A percentile compares a stretch with the other conserved stretches of the same genome.
phyloP scores from a whole-genome alignment of 176 grass and related monocot species.

The Miscanthus lutarioriparius region DNA sequence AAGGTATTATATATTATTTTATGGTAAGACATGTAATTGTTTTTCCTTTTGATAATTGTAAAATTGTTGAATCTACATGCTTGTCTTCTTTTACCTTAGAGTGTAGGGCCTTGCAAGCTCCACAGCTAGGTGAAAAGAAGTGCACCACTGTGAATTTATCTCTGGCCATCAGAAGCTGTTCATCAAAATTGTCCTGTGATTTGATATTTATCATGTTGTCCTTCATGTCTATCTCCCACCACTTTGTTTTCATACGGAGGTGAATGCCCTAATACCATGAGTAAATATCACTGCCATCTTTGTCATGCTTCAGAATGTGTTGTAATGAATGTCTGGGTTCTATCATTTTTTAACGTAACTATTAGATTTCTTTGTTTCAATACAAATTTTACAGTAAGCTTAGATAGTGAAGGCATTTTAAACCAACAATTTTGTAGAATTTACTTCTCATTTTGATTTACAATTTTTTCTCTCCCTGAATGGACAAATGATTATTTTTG shows the following conservation, averaged over 20 bases:
- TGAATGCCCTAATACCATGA: slow-evolving; percentile 3
- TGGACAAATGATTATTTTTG: neutral
- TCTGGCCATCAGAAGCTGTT: slow-evolving; percentile 43
- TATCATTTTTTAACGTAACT: slow-evolving; percentile 18
- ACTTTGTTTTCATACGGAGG: slow-evolving; percentile 17
- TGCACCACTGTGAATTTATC: slow-evolving; percentile 62
- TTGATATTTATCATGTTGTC: slow-evolving; percentile 55
- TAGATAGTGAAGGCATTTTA: neutral
- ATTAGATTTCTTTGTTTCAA: neutral
- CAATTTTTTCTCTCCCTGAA: neutral
- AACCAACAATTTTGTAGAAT: neutral
- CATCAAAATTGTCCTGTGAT: slow-evolving; percentile 49
- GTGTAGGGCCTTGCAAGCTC: slow-evolving; percentile 61
- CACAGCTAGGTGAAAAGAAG: slow-evolving; percentile 60
- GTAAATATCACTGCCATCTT: slow-evolving; percentile 14
- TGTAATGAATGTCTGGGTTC: slow-evolving; percentile 7
- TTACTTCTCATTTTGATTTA: neutral
- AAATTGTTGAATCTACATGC: slow-evolving; percentile 8
- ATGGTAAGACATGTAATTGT: neutral
- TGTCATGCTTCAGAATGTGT: slow-evolving; percentile 7
- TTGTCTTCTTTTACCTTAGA: slow-evolving; percentile 65
- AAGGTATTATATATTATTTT: slow-evolving; percentile 20
- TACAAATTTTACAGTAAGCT: neutral
- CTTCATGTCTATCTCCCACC: slow-evolving; percentile 50
- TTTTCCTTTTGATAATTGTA: neutral